These are phyloP conservation scores for Pinus taeda DNA, from an alignment of 75 land plant genomes.

Conservation along the genomic window DNA sequence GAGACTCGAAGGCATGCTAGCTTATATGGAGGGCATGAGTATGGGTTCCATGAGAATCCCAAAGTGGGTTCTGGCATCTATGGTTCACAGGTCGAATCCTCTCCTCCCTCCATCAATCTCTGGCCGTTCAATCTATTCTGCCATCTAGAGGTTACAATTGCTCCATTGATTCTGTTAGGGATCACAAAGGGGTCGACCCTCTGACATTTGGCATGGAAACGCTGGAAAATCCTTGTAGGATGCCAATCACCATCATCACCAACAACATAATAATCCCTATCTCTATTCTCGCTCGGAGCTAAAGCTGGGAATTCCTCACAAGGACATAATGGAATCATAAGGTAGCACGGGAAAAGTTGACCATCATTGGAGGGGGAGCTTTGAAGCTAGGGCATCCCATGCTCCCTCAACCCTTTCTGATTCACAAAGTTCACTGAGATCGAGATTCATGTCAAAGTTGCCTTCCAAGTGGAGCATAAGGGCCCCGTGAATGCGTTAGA, in stretches of 20 bases:
- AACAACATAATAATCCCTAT: neutral
- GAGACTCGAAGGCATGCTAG: neutral
- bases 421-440: conserved; percentile 9
- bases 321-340: neutral
- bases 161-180: neutral
- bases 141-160: neutral
- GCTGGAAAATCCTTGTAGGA: neutral
- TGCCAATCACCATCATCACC: neutral
- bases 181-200: neutral
- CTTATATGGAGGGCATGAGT: neutral
- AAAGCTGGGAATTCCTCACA: neutral
- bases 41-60: neutral
- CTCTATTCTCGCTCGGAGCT: neutral
- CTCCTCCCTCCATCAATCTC: neutral
- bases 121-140: neutral
- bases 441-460: conserved; percentile 33
- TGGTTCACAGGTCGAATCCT: neutral
- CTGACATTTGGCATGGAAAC: neutral
- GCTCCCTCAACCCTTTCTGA: no score
- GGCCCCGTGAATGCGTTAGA: conserved; percentile 70
- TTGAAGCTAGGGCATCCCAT: neutral
- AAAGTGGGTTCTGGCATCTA: neutral
- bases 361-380: neutral
- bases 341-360: neutral
- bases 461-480: conserved; percentile 48